Evolutionary conservation across 805 yeast genomes (phyloP), one percentile per base, ranked within the genome.

Genomic region (Barnettozyma vustinii): DNA sequence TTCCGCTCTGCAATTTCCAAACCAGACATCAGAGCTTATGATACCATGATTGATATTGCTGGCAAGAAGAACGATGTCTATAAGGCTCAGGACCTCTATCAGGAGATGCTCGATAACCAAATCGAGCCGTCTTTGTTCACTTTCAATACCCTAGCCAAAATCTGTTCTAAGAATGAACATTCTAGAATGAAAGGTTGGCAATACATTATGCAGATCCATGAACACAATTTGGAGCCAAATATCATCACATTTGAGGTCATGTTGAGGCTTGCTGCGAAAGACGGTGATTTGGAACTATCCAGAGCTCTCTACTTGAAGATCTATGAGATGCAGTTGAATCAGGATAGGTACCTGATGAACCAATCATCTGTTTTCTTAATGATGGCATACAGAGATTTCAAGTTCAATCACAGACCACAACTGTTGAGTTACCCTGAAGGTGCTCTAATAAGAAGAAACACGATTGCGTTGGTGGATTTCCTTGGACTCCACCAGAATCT

Each of bases 251-350:
- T 82, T 55, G 85, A 83, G 52, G 74, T 80, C 15, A 81, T 92
- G 81, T 73, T 92, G 68, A 76, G 83, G 52, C 66, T 92, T 42
- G 80, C 94, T n/a, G 84, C 89, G 0, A 73, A 73, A 50, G 90
- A 90, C 58, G 94, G 96, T 0, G 97, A 91, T 62, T 65, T 86
- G 18, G 70, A 80, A 6, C 69, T 88, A 40, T 73, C 87, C 1
- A 73, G 98, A 56, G 88, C 92, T 0, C 62, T 86, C 33, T 85
- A 77, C 64, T 66, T 69, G 48, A 74, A 73, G 52, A 69, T 77
- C 50, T 64, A 68, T 50, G 68, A 69, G 46, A 59, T 71, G 68
- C 67, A 47, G 49, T 10, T 46, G 3, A 20, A 43, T 10, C 26
- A n/a, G 7, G 35, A 46, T 3, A 25, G 25, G 1, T 27, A 43